Conservation (phyloP, 768 basidiomycete genomes). For the Rhizopogon sp. region DNA sequence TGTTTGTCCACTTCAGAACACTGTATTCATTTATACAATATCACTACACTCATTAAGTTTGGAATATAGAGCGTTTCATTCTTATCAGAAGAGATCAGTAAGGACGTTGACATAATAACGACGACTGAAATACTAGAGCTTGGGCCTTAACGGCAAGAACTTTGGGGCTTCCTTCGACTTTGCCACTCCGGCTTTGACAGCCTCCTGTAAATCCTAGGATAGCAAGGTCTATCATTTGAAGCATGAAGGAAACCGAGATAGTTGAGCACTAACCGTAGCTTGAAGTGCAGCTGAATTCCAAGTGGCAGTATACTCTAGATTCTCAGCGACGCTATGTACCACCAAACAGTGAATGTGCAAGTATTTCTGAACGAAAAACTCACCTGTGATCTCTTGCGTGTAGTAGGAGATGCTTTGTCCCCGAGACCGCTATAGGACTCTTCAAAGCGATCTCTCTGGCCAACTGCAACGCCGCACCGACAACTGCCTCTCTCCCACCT, state of each 20-base stretch:
- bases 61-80: too few species aligned
- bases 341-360: neutral
- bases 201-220: constrained; percentile 5
- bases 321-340: constrained; percentile 33
- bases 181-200: constrained; percentile 1
- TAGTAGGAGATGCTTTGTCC: constrained; percentile 72
- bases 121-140: neutral
- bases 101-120: neutral
- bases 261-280: constrained; percentile 30
- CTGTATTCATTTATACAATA: too few species aligned
- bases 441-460: constrained; percentile 66
- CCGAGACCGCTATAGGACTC: constrained; percentile 72
- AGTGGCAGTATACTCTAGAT: constrained; percentile 49
- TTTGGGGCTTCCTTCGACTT: neutral
- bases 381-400: constrained; percentile 83
- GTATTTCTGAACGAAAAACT: neutral
- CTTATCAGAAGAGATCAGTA: constrained; percentile 1
- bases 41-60: too few species aligned
- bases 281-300: constrained; percentile 56
- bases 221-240: neutral
- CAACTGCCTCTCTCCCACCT: constrained; percentile 63
- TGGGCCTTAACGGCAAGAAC: constrained; percentile 3
- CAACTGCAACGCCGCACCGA: constrained; percentile 58
- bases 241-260: too few species aligned
- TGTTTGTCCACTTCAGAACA: too few species aligned